Conservation (phyloP, 1,284 basidiomycete species). For the Tremellales sp. region DNA sequence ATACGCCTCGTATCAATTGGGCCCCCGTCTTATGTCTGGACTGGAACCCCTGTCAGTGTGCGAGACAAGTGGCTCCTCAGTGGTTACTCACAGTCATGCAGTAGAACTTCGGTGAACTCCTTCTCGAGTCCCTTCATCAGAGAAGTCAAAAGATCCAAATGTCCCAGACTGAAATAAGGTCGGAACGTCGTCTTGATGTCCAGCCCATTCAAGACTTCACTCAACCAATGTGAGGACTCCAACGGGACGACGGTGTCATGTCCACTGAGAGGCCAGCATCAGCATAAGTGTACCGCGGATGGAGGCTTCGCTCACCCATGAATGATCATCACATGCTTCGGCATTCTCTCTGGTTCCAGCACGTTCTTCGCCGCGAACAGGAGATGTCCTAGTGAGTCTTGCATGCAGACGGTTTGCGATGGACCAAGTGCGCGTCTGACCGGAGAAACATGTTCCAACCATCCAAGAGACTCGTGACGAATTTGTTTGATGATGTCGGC, state of each 20-base stretch:
- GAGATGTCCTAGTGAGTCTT: conserved; percentile 48
- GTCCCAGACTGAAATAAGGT: conserved; percentile 42
- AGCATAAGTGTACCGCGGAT: not conserved
- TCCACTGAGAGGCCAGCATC: conserved; percentile 11
- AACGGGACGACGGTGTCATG: conserved; percentile 43
- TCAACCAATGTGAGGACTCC: conserved; percentile 44
- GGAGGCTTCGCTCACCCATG: conserved; percentile 34
- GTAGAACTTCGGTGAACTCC: conserved; percentile 15
- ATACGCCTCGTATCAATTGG: too few species aligned
- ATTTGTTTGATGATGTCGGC: conserved; percentile 49
- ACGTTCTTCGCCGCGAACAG: conserved; percentile 47
- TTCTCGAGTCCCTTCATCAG: conserved; percentile 35
- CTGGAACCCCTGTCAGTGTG: too few species aligned
- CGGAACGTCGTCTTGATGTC: conserved; percentile 44
- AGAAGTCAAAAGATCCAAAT: conserved; percentile 40
- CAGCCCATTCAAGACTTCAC: conserved; percentile 46
- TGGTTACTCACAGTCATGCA: conserved; percentile 21
- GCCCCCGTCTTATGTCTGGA: too few species aligned
- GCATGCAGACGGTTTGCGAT: conserved; percentile 44
- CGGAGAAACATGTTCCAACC: conserved; percentile 46
- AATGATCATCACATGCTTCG: conserved; percentile 44
- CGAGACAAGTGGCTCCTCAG: too few species aligned
- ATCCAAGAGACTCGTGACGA: conserved; percentile 38
- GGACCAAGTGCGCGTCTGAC: conserved; percentile 44
- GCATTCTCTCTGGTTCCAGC: conserved; percentile 41